Evolutionary conservation across 2,329 filamentous ascomycete species (phyloP).

Genomic region (Phialophora macrospora): DNA sequence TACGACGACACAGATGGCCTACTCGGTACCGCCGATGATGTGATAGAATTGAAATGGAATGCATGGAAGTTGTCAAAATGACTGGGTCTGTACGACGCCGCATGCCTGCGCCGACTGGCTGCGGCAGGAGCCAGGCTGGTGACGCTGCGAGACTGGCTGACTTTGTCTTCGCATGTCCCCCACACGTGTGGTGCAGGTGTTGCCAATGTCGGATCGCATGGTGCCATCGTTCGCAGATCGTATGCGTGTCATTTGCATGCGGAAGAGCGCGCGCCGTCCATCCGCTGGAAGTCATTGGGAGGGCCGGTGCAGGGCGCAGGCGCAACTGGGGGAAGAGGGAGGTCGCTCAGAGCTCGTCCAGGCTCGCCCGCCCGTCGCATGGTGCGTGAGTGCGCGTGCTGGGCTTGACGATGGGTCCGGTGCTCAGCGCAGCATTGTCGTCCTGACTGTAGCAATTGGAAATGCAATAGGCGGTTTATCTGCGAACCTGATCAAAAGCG

Average conservation of each 20-base stretch:
- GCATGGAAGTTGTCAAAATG: slow-evolving; percentile 16
- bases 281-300: not conserved
- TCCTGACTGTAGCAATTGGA: not conserved
- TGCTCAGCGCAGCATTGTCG: not conserved
- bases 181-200: not conserved
- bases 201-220: not conserved
- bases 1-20: not conserved
- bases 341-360: not conserved
- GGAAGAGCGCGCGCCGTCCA: not conserved
- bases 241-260: not conserved
- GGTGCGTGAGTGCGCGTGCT: not conserved
- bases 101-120: not conserved
- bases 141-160: not conserved
- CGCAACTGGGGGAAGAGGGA: not conserved
- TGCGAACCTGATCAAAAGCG: slow-evolving; percentile 3
- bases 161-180: not conserved
- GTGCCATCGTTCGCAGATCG: not conserved
- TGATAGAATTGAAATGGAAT: not conserved
- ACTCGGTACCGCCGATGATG: not conserved
- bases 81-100: slow-evolving; percentile 5
- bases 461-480: slow-evolving; percentile 17
- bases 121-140: no score
- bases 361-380: not conserved
- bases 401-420: not conserved
- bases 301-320: no score